Conservation (phyloP, 176 grass and related monocot species). For the Aegilops tauschii region DNA sequence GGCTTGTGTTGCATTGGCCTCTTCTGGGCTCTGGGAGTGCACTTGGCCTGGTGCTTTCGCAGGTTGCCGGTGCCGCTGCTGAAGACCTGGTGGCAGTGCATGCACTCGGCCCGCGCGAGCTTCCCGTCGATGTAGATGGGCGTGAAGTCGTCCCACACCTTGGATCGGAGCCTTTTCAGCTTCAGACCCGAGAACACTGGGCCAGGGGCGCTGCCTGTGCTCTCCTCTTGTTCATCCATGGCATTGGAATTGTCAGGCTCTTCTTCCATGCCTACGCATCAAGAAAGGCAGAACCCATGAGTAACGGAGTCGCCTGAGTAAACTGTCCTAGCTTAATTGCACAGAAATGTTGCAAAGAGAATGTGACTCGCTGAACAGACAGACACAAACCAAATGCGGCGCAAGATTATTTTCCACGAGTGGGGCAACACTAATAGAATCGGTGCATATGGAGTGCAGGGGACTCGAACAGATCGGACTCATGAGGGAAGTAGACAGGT, state of each 20-base stretch:
- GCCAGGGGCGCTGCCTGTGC: neutral
- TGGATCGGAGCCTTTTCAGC: conserved; percentile 9
- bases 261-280: neutral
- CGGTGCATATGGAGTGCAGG: neutral
- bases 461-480: neutral
- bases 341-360: neutral
- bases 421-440: neutral
- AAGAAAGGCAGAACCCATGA: neutral
- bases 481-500: neutral
- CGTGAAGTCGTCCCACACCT: conserved; percentile 40
- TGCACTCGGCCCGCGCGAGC: conserved; percentile 24
- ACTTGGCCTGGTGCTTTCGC: conserved; percentile 16
- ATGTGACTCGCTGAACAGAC: neutral
- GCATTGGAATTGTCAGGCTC: neutral
- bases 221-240: conserved; percentile 6
- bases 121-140: conserved; percentile 12
- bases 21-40: neutral
- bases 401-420: neutral
- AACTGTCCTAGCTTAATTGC: neutral
- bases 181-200: neutral
- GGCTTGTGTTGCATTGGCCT: conserved; percentile 18
- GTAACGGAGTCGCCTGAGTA: neutral
- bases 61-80: conserved; percentile 18
- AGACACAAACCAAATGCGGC: neutral
- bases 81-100: conserved; percentile 14